phyloP scores from a whole-genome alignment of 2,329 filamentous ascomycete species.

The Fusarium virguliforme region DNA sequence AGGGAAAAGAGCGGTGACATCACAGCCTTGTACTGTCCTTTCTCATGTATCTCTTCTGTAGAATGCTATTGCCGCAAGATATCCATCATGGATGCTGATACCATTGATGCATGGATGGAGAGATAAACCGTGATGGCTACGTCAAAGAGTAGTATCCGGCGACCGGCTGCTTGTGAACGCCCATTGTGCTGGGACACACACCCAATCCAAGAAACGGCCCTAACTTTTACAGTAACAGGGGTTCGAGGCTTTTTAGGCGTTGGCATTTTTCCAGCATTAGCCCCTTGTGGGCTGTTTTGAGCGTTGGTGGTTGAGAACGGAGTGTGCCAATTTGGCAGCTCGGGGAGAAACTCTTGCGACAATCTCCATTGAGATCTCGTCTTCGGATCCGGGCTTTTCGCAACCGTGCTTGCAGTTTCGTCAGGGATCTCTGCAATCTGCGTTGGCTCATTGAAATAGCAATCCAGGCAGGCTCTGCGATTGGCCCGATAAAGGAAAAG shows the following conservation, averaged over 20 bases:
- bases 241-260: slow-evolving; percentile 20
- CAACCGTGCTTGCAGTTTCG: slow-evolving; percentile 29
- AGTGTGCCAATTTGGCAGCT: background rate
- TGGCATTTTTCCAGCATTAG: slow-evolving; percentile 18
- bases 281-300: slow-evolving; percentile 19
- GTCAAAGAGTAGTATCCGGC: slow-evolving; percentile 1
- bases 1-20: slow-evolving; percentile 28
- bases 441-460: slow-evolving; percentile 34
- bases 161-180: slow-evolving; percentile 17
- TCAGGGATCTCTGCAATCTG: slow-evolving; percentile 30
- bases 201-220: slow-evolving; percentile 28
- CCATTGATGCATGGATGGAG: background rate
- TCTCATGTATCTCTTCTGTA: background rate
- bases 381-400: slow-evolving; percentile 17
- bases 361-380: slow-evolving; percentile 6
- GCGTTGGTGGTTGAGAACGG: background rate
- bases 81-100: background rate
- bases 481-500: slow-evolving; percentile 38
- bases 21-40: background rate
- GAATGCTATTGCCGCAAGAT: background rate
- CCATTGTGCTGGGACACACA: slow-evolving; percentile 8
- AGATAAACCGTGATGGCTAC: background rate
- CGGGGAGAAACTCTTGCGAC: slow-evolving; percentile 1
- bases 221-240: slow-evolving; percentile 20
- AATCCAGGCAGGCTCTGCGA: slow-evolving; percentile 22